Evolutionary conservation across 257 asterid genomes (phyloP).

Genomic region (Solanum tarapatanum): DNA sequence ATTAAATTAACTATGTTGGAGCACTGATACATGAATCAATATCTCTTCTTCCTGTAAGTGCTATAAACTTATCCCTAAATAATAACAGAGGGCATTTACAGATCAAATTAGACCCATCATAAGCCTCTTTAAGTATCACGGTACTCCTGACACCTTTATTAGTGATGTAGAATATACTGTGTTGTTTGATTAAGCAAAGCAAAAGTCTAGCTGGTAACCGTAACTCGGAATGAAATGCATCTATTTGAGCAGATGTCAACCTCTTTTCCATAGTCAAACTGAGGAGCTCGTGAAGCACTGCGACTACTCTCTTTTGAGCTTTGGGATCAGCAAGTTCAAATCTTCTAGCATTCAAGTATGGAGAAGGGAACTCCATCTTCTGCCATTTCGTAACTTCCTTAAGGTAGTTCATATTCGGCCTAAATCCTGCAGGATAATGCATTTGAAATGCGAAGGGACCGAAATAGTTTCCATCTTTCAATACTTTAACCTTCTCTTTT

Average conservation of each 20-base stretch:
- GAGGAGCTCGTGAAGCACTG: conserved; percentile 86
- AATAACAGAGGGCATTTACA: conserved; percentile 57
- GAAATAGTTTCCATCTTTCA: conserved; percentile 65
- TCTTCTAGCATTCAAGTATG: conserved; percentile 74
- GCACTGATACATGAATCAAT: conserved; percentile 13
- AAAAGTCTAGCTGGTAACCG: conserved; percentile 65
- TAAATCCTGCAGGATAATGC: conserved; percentile 69
- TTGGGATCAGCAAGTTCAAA: conserved; percentile 60
- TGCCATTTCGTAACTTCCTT: conserved; percentile 81
- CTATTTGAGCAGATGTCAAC: conserved; percentile 74
- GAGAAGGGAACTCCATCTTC: conserved; percentile 91
- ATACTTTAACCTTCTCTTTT: conserved; percentile 28
- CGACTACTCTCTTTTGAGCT: conserved; percentile 74
- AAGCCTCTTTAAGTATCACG: conserved; percentile 75
- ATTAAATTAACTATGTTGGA: not conserved
- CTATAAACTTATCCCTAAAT: conserved; percentile 46
- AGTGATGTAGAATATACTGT: conserved; percentile 75
- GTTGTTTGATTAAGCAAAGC: conserved; percentile 83
- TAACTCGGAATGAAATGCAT: conserved; percentile 66
- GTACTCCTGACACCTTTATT: conserved; percentile 79
- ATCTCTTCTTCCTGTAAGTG: conserved; percentile 49
- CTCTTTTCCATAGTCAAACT: conserved; percentile 85
- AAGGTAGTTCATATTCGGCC: conserved; percentile 76
- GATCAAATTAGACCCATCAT: conserved; percentile 51
- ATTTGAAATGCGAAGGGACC: conserved; percentile 66